Conservation (phyloP, 2,329 filamentous ascomycete species). For the Talaromyces sp. region DNA sequence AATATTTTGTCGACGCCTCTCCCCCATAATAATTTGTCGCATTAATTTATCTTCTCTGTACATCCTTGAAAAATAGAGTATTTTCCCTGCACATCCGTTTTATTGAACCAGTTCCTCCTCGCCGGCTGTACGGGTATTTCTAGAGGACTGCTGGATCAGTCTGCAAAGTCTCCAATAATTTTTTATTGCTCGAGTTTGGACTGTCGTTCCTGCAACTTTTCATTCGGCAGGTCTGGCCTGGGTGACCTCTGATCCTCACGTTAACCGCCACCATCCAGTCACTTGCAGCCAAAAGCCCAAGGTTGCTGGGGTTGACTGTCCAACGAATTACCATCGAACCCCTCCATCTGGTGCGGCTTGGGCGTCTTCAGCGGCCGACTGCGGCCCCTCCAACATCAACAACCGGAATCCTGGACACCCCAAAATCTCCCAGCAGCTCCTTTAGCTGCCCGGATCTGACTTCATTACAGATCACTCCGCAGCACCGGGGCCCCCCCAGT, state of each 20-base stretch:
- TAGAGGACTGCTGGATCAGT: constrained; percentile 1
- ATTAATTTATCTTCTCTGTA: neutral
- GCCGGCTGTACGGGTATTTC: neutral
- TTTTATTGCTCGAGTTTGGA: neutral
- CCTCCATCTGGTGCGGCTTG: constrained; percentile 10
- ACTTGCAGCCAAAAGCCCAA: constrained; percentile 5
- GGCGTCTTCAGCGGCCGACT: constrained; percentile 16
- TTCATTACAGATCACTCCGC: constrained; percentile 32
- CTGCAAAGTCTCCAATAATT: constrained; percentile 17
- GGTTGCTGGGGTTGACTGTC: constrained; percentile 11
- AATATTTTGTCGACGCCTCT: neutral
- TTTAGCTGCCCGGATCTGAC: constrained; percentile 45
- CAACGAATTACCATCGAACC: constrained; percentile 12
- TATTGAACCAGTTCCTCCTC: neutral
- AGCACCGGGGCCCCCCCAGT: constrained; percentile 2
- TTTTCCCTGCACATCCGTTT: neutral
- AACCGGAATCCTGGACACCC: constrained; percentile 40
- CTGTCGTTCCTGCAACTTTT: neutral
- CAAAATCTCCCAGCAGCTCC: constrained; percentile 39
- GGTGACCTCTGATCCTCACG: neutral
- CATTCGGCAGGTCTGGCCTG: neutral
- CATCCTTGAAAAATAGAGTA: neutral
- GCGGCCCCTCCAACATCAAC: constrained; percentile 19
- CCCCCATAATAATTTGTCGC: neutral
- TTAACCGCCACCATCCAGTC: constrained; percentile 11